A percentile compares a stretch with the other conserved stretches of the same genome.
Evolutionary conservation across 2,329 filamentous ascomycete genomes (phyloP).

Genomic region (Colletotrichum sp.): DNA sequence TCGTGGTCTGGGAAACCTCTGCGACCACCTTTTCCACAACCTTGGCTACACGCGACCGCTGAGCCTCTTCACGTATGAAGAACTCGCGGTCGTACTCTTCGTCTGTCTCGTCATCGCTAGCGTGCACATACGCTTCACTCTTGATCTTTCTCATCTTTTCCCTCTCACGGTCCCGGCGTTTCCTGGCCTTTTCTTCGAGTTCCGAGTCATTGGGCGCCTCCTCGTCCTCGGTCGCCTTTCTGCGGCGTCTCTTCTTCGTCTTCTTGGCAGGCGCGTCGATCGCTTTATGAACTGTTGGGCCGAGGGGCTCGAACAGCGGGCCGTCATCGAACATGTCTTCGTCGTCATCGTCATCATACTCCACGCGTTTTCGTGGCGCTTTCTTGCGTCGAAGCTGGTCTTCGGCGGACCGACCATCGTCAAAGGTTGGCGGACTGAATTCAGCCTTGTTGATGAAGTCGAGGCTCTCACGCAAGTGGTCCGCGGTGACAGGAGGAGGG

Average conservation of each 20-base stretch:
- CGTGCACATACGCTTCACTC: constrained; percentile 80
- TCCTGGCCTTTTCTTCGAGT: constrained; percentile 67
- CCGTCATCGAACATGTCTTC: constrained; percentile 48
- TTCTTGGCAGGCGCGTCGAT: constrained; percentile 50
- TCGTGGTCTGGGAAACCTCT: constrained; percentile 24
- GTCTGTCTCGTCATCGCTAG: constrained; percentile 90
- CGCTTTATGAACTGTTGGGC: constrained; percentile 62
- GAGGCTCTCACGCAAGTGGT: constrained; percentile 71
- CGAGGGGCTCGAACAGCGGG: constrained; percentile 72
- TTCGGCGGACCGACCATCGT: constrained; percentile 76
- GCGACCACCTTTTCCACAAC: constrained; percentile 32
- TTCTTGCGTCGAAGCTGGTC: constrained; percentile 80
- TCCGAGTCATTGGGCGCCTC: constrained; percentile 64
- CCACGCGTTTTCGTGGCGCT: constrained; percentile 57
- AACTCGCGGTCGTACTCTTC: constrained; percentile 74
- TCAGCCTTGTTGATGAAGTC: constrained; percentile 79
- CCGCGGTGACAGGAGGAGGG: constrained; percentile 67
- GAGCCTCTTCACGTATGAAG: constrained; percentile 75
- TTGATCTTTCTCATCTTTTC: constrained; percentile 84
- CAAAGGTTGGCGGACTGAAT: constrained; percentile 78
- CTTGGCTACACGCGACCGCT: constrained; percentile 39
- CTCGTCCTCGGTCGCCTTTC: constrained; percentile 45
- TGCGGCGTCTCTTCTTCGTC: constrained; percentile 49
- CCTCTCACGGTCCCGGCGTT: constrained; percentile 70
- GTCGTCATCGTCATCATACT: constrained; percentile 69